Conservation (phyloP, 108 stramenopile species). For the Cyclotella atomus region DNA sequence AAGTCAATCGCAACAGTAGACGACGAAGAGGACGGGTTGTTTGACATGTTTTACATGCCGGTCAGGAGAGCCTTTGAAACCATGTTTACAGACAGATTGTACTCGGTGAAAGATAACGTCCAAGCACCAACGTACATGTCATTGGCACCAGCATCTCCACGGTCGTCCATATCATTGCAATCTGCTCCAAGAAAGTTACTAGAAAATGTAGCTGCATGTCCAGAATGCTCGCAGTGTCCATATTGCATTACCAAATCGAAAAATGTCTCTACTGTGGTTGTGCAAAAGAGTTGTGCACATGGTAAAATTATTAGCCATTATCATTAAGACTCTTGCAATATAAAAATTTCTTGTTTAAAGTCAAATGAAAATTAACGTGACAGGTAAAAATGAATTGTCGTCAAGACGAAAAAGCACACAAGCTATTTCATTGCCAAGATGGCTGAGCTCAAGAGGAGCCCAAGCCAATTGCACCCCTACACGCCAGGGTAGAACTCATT, state of each 20-base stretch:
- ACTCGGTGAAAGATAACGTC: not conserved
- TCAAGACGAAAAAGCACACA: too few relatives aligned
- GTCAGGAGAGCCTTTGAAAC: not conserved
- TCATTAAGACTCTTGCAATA: too few relatives aligned
- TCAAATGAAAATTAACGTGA: too few relatives aligned
- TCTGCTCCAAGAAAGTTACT: not conserved
- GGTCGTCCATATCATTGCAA: not conserved
- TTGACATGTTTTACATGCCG: slow-evolving; percentile 3
- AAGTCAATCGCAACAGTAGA: not conserved
- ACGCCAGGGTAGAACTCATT: too few relatives aligned
- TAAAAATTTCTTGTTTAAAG: too few relatives aligned
- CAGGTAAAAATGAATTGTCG: too few relatives aligned
- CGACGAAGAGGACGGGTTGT: not conserved
- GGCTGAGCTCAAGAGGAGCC: too few relatives aligned
- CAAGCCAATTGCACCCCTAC: too few relatives aligned
- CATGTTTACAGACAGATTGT: not conserved
- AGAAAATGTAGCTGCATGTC: not conserved
- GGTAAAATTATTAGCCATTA: too few relatives aligned
- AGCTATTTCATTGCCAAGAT: too few relatives aligned
- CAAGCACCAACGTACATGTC: not conserved
- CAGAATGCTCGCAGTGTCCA: not conserved
- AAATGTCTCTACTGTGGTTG: not conserved
- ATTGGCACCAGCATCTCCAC: not conserved
- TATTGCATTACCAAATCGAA: not conserved
- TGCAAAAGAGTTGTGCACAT: too few relatives aligned